A percentile compares a stretch with the other conserved stretches of the same genome.
Conservation (phyloP, 202 grass and related monocot genomes). For the Setaria viridis region DNA sequence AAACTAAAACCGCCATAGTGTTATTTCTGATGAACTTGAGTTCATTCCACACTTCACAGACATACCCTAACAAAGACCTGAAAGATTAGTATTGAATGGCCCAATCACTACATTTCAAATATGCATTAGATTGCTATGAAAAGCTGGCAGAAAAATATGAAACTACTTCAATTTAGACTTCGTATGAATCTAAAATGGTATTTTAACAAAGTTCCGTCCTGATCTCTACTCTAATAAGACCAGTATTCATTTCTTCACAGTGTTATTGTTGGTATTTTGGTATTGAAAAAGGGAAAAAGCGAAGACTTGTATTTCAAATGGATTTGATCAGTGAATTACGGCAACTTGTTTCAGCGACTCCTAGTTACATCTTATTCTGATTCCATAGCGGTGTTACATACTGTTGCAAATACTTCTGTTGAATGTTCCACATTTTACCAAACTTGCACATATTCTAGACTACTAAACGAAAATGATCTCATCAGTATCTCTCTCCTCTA, state of each 20-base stretch:
- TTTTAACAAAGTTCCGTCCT: background rate
- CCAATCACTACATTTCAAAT: no score
- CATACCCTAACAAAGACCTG: no score
- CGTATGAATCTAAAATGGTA: no score
- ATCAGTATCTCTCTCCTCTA: constrained; percentile 5
- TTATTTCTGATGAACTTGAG: background rate
- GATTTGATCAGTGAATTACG: background rate
- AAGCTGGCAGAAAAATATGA: no score
- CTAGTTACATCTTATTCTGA: background rate
- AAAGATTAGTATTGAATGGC: no score
- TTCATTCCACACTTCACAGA: no score
- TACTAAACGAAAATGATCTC: background rate
- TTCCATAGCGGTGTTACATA: background rate
- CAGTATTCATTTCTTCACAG: background rate
- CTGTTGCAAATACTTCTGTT: background rate
- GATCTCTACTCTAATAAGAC: background rate
- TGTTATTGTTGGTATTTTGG: background rate
- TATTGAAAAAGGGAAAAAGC: background rate
- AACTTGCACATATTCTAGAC: background rate
- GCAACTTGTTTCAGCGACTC: background rate
- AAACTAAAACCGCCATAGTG: no score
- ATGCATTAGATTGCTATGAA: no score
- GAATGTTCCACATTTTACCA: background rate
- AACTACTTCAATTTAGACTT: no score
- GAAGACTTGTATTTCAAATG: background rate